Evolutionary conservation across 2,329 filamentous ascomycete species (phyloP).

Genomic region (Tolypocladium ophioglossoides): DNA sequence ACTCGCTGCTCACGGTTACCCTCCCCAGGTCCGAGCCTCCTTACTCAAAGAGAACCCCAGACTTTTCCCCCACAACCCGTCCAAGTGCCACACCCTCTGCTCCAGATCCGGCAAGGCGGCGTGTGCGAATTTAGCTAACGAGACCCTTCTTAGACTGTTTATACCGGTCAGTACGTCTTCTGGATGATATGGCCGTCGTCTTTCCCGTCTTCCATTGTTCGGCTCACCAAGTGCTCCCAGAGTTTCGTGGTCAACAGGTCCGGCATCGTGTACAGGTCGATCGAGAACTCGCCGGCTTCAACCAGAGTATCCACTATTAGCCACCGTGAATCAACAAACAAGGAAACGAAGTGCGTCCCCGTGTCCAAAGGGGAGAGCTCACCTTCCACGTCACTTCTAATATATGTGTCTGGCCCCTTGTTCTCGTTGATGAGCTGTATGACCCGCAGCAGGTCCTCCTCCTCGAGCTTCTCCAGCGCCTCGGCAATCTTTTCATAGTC

Average conservation of each 20-base stretch:
- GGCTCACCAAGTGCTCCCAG: conserved; percentile 68
- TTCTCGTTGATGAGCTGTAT: conserved; percentile 98
- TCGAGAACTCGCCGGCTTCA: conserved; percentile 87
- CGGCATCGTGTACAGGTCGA: conserved; percentile 95
- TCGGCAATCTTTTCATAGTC: conserved; percentile 98
- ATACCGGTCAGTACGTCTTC: background rate
- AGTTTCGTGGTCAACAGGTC: conserved; percentile 84
- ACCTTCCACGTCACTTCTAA: conserved; percentile 95
- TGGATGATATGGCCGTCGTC: background rate
- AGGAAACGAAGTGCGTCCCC: conserved; percentile 11
- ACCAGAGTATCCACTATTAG: conserved; percentile 25
- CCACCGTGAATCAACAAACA: conserved; percentile 15
- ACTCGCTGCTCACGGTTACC: background rate
- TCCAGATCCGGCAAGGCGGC: background rate
- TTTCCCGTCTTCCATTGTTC: background rate
- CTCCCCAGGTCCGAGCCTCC: background rate
- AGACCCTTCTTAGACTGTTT: conserved; percentile 30
- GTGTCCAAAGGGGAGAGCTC: conserved; percentile 21
- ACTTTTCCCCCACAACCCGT: background rate
- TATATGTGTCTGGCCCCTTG: conserved; percentile 88
- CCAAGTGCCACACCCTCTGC: background rate
- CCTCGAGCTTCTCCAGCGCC: conserved; percentile 74
- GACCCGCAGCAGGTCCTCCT: conserved; percentile 88
- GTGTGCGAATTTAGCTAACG: conserved; percentile 17
- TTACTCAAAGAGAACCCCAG: background rate